Base-by-base conservation (phyloP, 306 rosid species). In the Prunus fruticosa region DNA sequence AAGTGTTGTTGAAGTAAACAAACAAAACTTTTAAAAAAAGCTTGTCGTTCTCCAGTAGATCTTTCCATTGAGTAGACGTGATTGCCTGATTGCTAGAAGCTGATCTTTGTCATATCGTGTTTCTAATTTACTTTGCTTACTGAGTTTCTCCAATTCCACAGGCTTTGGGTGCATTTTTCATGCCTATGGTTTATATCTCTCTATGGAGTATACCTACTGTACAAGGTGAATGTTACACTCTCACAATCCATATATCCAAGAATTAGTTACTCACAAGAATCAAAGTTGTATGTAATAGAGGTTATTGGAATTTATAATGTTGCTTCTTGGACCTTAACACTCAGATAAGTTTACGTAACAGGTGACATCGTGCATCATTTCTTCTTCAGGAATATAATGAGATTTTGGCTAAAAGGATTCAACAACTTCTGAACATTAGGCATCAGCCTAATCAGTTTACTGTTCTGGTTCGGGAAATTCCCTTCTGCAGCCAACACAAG, bases 91-190 rank as follows among this genome's bases (percentile, higher is more conserved):
- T 20, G 62, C 5, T 56, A 20, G 62, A 47, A 46, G 64, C 72
- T 69, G 47, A 10, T 51, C 38, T 50, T 18, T 20, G 47, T 20
- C 2, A 10, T 38, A 68, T 41, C 15, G 25, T 10, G 12, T 27
- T 71, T 38, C 5, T 1, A 5, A 63, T 9, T n/a, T 23, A 46
- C 62, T 80, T 67, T 83, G 27, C 64, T 53, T 75, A 80, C 75
- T 11, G 70, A 78, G 53, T 82, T 81, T 62, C 61, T 64, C 80
- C 45, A 46, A 69, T 32, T 73, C n/a, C 43, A 50, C 97, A 94
- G 98, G 92, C 95, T 92, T 69, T 94, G 98, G 98, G 91, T 87
- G 70, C 97, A 94, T 76, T 94, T 89, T 84, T 86, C 80, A 25
- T 94, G 91, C 79, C 80, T 90, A 73, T 94, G 91, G 88, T 82